Evolutionary conservation across 2,329 filamentous ascomycete species (phyloP).

Genomic region (Fusarium sp.): DNA sequence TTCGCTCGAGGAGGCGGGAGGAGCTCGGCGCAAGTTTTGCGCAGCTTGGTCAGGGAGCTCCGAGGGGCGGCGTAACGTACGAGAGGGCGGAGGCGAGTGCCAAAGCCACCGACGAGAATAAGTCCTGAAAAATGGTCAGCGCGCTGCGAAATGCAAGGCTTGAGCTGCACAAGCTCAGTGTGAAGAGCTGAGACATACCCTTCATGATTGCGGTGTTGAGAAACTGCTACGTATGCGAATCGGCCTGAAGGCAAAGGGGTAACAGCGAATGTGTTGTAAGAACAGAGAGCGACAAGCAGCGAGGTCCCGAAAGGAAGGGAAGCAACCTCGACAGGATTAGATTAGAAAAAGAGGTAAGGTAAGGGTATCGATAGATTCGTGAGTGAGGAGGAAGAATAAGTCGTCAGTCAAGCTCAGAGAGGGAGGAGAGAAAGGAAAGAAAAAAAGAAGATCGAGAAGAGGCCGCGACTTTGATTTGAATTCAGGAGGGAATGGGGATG

Average conservation of each 20-base stretch:
- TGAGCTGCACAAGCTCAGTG: not conserved
- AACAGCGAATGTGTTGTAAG: conserved; percentile 34
- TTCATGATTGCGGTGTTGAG: conserved; percentile 48
- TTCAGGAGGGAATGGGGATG: conserved; percentile 37
- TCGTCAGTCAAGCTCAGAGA: conserved; percentile 28
- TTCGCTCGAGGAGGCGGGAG: not conserved
- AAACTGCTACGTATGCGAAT: conserved; percentile 33
- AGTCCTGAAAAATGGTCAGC: conserved; percentile 68
- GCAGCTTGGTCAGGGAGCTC: conserved; percentile 25
- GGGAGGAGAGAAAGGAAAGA: conserved; percentile 18
- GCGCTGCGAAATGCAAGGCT: not conserved
- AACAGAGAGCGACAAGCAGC: conserved; percentile 36
- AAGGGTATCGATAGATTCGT: conserved; percentile 32
- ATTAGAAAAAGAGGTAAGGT: conserved; percentile 32
- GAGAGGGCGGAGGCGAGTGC: conserved; percentile 94
- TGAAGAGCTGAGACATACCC: conserved; percentile 40
- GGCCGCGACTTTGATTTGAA: conserved; percentile 32
- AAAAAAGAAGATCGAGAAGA: conserved; percentile 15
- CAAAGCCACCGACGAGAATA: conserved; percentile 98
- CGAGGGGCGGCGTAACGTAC: conserved; percentile 67
- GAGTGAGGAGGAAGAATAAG: conserved; percentile 27
- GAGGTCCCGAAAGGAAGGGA: conserved; percentile 38
- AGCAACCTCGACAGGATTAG: conserved; percentile 40
- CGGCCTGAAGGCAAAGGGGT: conserved; percentile 29
- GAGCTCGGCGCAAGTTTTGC: conserved; percentile 17